Evolutionary conservation across 116 monocot genomes (phyloP), one percentile per base, ranked within the genome.

Genomic region (Trichopus zeylanicus): DNA sequence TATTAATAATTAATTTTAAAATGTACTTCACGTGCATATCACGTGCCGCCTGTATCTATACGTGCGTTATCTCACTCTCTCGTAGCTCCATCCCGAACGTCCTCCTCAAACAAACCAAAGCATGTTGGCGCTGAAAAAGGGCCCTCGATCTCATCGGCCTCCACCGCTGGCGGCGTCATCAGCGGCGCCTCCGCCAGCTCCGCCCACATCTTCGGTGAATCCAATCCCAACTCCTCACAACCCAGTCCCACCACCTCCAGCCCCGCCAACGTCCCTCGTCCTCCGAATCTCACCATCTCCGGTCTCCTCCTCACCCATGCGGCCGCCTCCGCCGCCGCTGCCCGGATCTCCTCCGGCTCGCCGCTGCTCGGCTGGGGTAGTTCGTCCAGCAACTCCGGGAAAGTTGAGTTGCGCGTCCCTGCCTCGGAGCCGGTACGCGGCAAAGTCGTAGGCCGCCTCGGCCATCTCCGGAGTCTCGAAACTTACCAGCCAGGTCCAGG

Each of bases 401-500:
- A 92, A 92, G 73, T 92, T 92, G 21, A 92, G 87, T 12, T 67
- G 64, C 48, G 84, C 87, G 30, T 76, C 70, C n/a, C 51, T 58
- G 39, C 92, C 92, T 31, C 59, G 57, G 26, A 92, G 75, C 22
- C 67, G 55, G 26, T 87, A 63, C 26, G 78, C 88, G 0, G 92
- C 92, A 22, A 81, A 84, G 69, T 92, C 92, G 63, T 92, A 81
- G 5, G 92, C 88, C 27, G 55, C 76, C 0, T 88, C 88, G 0
- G 92, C 92, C 84, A 81, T 84, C 63, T 92, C 92, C 1, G 84
- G 59, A 0, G 84, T 70, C 48, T 81, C 78, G 69, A 88, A 92
- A 69, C 84, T 92, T 10, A 88, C 92, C 26, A 92, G 79, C 92
- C 92, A 92, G 13, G 88, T 87, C 53, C 88, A 62, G n/a, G 81